phyloP scores from a whole-genome alignment of 192 early-diverging fungal species.

The Backusella mclennaniae region DNA sequence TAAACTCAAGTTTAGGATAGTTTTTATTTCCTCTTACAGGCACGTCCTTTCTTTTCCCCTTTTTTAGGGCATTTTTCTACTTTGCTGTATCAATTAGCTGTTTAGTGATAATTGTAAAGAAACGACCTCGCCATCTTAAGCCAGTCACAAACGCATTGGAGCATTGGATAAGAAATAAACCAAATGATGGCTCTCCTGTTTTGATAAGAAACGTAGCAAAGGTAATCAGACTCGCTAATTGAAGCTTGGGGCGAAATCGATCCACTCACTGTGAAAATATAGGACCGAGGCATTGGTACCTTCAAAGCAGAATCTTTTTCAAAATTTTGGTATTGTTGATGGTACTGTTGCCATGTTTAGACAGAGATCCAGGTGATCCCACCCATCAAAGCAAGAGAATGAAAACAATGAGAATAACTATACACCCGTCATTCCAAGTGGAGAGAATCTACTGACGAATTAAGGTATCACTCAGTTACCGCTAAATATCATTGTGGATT shows the following conservation, averaged over 20 bases:
- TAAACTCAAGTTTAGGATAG: not conserved
- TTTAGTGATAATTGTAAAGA: conserved; percentile 28
- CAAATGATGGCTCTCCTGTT: conserved; percentile 14
- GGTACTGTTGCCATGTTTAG: conserved; percentile 31
- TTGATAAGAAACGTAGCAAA: conserved; percentile 34
- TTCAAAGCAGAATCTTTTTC: conserved; percentile 22
- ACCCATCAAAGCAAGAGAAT: conserved; percentile 3
- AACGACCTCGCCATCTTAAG: conserved; percentile 31
- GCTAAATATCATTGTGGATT: conserved; percentile 25
- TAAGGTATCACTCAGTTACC: conserved; percentile 29
- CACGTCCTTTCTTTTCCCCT: not conserved
- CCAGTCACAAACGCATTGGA: conserved; percentile 17
- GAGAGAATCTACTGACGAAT: conserved; percentile 7
- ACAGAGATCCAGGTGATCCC: not conserved
- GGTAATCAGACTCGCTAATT: conserved; percentile 32
- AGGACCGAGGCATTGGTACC: conserved; percentile 19
- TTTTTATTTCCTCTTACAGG: not conserved
- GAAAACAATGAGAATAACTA: conserved; percentile 19
- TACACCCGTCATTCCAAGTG: not conserved
- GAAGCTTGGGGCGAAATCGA: too few species aligned
- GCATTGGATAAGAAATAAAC: conserved; percentile 20
- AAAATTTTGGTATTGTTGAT: conserved; percentile 25
- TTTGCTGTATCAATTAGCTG: conserved; percentile 38
- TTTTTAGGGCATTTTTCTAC: too few species aligned
- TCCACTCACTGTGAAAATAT: too few species aligned